phyloP scores from a whole-genome alignment of 1,139 yeast genomes.

The Hansenula sp. region DNA sequence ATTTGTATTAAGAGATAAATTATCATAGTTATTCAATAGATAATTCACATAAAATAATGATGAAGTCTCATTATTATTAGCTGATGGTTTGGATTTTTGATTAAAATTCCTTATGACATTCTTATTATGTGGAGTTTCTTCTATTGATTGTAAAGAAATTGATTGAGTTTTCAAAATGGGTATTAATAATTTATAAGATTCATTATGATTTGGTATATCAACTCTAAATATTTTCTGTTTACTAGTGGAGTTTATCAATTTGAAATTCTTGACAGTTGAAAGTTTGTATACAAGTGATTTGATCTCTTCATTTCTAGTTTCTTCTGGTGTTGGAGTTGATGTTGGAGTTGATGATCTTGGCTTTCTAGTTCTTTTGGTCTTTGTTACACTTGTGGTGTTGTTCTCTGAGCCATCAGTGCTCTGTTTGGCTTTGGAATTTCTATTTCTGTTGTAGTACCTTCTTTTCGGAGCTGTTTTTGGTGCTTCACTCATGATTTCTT shows the following conservation, averaged over 20 bases:
- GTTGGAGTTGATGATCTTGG: background rate
- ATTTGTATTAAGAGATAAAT: conserved; percentile 6
- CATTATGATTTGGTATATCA: conserved; percentile 6
- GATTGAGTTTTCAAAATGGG: conserved; percentile 13
- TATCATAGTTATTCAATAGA: conserved; percentile 16
- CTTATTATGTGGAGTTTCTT: background rate
- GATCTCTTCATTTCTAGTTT: conserved; percentile 1
- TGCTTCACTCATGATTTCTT: background rate
- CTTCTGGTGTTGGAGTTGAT: background rate
- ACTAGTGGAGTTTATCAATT: conserved; percentile 14
- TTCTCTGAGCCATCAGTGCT: background rate
- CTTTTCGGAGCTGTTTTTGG: background rate
- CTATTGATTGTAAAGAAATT: conserved; percentile 1
- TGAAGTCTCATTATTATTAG: conserved; percentile 1
- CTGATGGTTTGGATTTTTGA: background rate
- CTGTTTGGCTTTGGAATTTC: background rate
- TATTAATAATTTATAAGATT: conserved; percentile 12
- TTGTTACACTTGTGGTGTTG: background rate
- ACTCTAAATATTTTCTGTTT: conserved; percentile 15
- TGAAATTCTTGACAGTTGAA: conserved; percentile 2
- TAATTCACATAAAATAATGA: conserved; percentile 15
- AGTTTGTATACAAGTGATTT: conserved; percentile 1
- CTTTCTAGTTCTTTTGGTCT: background rate
- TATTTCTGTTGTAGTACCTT: conserved; percentile 1
- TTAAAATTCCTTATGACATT: conserved; percentile 6